Evolutionary conservation across 305 asterid genomes (phyloP).

Genomic region (Rubia occidens): DNA sequence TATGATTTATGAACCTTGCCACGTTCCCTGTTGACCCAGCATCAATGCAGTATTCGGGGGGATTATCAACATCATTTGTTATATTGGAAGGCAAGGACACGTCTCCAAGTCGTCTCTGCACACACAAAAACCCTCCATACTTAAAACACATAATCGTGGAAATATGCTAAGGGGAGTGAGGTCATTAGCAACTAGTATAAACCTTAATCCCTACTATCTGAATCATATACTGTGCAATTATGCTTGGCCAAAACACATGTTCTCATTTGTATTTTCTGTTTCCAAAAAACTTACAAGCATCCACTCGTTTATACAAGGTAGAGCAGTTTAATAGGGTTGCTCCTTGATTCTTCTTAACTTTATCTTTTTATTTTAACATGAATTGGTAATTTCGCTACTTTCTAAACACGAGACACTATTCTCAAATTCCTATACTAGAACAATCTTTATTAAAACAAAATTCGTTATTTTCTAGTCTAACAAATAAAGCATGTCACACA

Average conservation of each 20-base stretch:
- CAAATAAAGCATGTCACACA: too few relatives aligned
- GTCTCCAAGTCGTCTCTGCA: conserved; percentile 69
- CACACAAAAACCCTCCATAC: neutral
- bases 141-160: neutral
- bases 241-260: neutral
- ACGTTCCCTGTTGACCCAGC: conserved; percentile 62
- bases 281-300: too few relatives aligned
- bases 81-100: conserved; percentile 48
- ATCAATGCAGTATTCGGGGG: conserved; percentile 77
- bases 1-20: conserved; percentile 76
- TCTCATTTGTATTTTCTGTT: neutral
- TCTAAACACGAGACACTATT: neutral
- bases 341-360: too few relatives aligned
- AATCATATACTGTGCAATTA: neutral
- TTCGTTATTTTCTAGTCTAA: neutral
- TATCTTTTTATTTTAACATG: too few relatives aligned
- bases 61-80: conserved; percentile 37
- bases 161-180: neutral
- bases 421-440: neutral
- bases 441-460: too few relatives aligned
- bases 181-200: neutral
- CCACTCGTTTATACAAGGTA: neutral
- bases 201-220: too few relatives aligned
- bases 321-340: too few relatives aligned
- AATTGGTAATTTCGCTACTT: neutral